Evolutionary conservation across 768 basidiomycete genomes (phyloP), one percentile per base, ranked within the genome.

Genomic region (Kwoniella dendrophila): DNA sequence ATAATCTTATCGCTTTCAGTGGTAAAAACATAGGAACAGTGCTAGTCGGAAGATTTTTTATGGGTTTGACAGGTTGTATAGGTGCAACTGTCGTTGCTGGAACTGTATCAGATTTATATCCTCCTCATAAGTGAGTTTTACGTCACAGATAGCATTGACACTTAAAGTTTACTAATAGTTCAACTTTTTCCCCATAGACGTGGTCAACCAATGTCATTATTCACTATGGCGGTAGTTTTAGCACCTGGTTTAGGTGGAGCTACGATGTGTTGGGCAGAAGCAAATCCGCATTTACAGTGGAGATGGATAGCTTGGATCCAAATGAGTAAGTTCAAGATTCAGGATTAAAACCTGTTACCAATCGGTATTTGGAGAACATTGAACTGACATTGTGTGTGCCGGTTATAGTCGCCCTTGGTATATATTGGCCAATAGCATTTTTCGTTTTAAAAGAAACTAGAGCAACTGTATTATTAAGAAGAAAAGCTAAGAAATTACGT

Each of bases 301-400:
- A 81, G 88, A 26, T 90, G 90, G 89, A 90, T 92, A 26, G 85
- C 89, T 67, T 91, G 89, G 90, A 83, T 90, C 4, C 85, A 86
- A 64, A 81, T 86, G 70, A 88, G 70, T 70, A 29, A 57, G 70
- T 60, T 3, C 16, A n/a, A 6, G 47, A 12, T 26, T 44, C n/a
- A 56, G 53, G 34, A 66, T 45, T 57, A 67, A 53, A 56, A 54
- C 57, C n/a, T n/a, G n/a, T n/a, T n/a, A n/a, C n/a, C n/a, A n/a
- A n/a, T n/a, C n/a, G n/a, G n/a, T n/a, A n/a, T n/a, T n/a, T n/a
- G n/a, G n/a, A n/a, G n/a, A n/a, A n/a, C n/a, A n/a, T n/a, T n/a
- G n/a, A n/a, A n/a, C 88, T 47, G 34, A 3, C 36, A 8, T n/a
- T 20, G 14, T n/a, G 14, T 2, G 4, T 40, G 27, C 43, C 30